Evolutionary conservation across 148 eudicot genomes (phyloP), one percentile per base, ranked within the genome.

Genomic region (Rhododendron ferrugineum): DNA sequence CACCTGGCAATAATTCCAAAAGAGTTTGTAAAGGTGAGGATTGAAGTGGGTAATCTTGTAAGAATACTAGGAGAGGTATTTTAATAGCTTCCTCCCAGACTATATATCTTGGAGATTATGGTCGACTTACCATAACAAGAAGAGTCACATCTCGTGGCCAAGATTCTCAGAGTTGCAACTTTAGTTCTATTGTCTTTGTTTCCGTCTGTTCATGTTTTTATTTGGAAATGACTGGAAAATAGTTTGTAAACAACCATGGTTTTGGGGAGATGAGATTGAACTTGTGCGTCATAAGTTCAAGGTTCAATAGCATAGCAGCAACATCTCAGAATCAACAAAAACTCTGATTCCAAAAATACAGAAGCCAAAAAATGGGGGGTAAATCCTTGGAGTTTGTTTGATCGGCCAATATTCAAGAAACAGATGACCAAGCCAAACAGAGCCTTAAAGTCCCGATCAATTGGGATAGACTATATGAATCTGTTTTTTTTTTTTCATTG

Each of bases 41-140:
- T 84, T 84, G 37, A 83, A 88, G 76, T 88, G 92, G 91, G 90
- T 86, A 88, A 82, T 84, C 85, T 85, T 87, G 83, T 82, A 22
- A 58, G 40, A 80, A 52, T 47, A 18, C 20, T 6, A 62, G 15
- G 40, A 72, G 84, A 60, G 44, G 7, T 11, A 79, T 30, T 78
- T 46, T 79, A 49, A 26, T 66, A 30, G 77, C 46, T 64, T 47
- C 86, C 46, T 28, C 23, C 1, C 16, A 26, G 32, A 36, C 2
- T 16, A 22, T 72, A 15, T 40, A 5, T 30, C 37, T 32, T 14
- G 76, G 16, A 72, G 37, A 32, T 72, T 30, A 4, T 22, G 26
- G 14, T 42, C 22, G 16, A 16, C 34, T 18, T 49, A 3, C 47
- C 42, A 34, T 20, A 9, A 79, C 40, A 32, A 73, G 11, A 6